Percentiles rank a stretch among this genome's conserved stretches.
Conservation (phyloP, 1,284 basidiomycete species). For the Naganishia liquefaciens region DNA sequence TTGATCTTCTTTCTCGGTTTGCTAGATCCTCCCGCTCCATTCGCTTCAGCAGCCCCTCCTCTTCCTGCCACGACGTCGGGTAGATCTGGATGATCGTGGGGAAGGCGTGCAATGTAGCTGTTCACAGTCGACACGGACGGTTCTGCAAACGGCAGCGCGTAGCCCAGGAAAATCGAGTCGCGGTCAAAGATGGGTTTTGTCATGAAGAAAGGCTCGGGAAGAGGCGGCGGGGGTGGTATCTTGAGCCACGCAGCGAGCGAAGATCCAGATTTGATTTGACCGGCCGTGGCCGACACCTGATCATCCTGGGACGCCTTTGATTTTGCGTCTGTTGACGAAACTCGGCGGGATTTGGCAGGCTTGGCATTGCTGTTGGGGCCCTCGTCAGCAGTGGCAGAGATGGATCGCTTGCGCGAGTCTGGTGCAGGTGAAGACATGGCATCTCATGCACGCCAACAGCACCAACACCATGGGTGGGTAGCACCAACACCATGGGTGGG, state of each 20-base stretch:
- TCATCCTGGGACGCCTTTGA: background rate
- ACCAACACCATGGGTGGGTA: no score
- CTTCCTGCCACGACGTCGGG: constrained; percentile 34
- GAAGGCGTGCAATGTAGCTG: constrained; percentile 25
- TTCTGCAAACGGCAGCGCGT: constrained; percentile 31
- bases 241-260: constrained; percentile 25
- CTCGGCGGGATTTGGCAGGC: constrained; percentile 13
- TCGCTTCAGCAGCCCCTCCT: background rate
- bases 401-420: background rate
- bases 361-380: background rate
- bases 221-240: constrained; percentile 19
- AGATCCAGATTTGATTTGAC: background rate
- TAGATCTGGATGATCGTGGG: constrained; percentile 28
- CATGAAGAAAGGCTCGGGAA: constrained; percentile 23
- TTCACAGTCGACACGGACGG: constrained; percentile 12
- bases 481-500: no score
- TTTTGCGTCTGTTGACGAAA: background rate
- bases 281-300: background rate
- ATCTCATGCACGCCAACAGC: no score
- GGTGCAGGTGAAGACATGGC: background rate
- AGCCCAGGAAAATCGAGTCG: constrained; percentile 32
- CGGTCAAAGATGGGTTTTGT: constrained; percentile 30
- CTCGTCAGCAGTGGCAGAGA: background rate
- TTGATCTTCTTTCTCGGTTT: constrained; percentile 29
- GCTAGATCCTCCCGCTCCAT: background rate